phyloP scores from a whole-genome alignment of 805 yeast genomes.

The Candida piceae region DNA sequence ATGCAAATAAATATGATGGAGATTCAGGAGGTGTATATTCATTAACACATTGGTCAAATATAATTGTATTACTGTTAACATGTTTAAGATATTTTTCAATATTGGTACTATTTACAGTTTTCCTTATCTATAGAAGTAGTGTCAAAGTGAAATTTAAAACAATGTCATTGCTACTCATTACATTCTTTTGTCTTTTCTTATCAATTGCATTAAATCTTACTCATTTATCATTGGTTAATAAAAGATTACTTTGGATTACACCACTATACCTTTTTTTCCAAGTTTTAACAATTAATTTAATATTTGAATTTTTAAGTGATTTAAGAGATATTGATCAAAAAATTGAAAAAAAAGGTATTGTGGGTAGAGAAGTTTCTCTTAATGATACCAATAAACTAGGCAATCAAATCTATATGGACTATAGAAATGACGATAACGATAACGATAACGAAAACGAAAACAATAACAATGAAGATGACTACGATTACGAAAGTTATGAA shows the following conservation, averaged over 20 bases:
- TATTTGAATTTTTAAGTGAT: conserved; percentile 65
- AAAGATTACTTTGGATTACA: conserved; percentile 47
- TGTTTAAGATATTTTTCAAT: conserved; percentile 28
- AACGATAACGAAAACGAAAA: conserved; percentile 1
- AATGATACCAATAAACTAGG: conserved; percentile 1
- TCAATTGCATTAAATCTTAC: conserved; percentile 29
- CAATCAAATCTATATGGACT: conserved; percentile 1
- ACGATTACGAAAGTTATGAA: neutral
- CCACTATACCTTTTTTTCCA: conserved; percentile 42
- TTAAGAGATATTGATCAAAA: conserved; percentile 46
- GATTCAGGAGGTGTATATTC: conserved; percentile 7
- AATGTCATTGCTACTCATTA: conserved; percentile 42
- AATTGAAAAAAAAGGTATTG: conserved; percentile 49
- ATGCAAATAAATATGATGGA: neutral
- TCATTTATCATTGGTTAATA: conserved; percentile 23
- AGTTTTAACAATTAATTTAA: conserved; percentile 44
- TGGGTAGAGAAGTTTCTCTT: conserved; percentile 51
- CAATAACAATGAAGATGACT: neutral
- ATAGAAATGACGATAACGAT: neutral
- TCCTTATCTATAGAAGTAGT: conserved; percentile 38
- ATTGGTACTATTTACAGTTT: conserved; percentile 28
- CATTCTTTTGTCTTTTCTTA: conserved; percentile 33
- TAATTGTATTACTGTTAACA: conserved; percentile 28
- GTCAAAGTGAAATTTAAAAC: conserved; percentile 42
- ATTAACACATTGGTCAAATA: conserved; percentile 24